phyloP scores from a whole-genome alignment of 2,329 filamentous ascomycete genomes.

The Alternaria sp. region DNA sequence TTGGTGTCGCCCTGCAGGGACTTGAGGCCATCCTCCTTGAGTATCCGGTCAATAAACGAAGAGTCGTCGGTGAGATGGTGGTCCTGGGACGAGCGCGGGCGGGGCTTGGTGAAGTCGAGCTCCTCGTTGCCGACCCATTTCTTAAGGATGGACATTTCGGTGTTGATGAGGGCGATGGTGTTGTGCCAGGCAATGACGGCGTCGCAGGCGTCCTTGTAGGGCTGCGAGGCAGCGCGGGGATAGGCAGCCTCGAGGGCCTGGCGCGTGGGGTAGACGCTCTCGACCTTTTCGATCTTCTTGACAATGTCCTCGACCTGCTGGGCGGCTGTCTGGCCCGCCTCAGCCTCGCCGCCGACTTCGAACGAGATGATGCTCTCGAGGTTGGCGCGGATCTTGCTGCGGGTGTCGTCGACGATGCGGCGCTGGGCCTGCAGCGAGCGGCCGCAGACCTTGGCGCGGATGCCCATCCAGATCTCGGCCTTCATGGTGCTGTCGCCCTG shows the following conservation, averaged over 20 bases:
- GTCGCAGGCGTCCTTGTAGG: conserved; percentile 83
- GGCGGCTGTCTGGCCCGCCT: conserved; percentile 84
- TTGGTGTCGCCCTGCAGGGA: conserved; percentile 85
- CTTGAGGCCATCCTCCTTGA: conserved; percentile 94
- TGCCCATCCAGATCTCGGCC: conserved; percentile 83
- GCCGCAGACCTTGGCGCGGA: conserved; percentile 83
- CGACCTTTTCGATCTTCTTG: conserved; percentile 86
- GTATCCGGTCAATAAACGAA: conserved; percentile 89
- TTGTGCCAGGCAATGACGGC: conserved; percentile 96
- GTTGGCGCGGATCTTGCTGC: conserved; percentile 72
- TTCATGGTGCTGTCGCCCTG: conserved; percentile 72
- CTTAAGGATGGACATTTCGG: conserved; percentile 86
- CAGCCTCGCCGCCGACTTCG: conserved; percentile 89
- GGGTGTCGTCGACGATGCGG: conserved; percentile 85
- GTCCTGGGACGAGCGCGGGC: conserved; percentile 69
- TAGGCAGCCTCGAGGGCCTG: conserved; percentile 76
- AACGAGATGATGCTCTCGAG: conserved; percentile 93
- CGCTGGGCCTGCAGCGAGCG: conserved; percentile 83
- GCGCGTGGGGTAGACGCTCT: conserved; percentile 83
- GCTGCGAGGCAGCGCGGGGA: conserved; percentile 74
- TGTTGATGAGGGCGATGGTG: conserved; percentile 94
- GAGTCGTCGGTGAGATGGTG: conserved; percentile 85
- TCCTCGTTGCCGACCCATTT: conserved; percentile 98
- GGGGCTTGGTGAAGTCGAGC: conserved; percentile 83
- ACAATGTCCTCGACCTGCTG: conserved; percentile 92